Percentiles rank a stretch among this genome's conserved stretches.
phyloP scores from a whole-genome alignment of 176 grass and related monocot genomes.

The Paspalum vaginatum region DNA sequence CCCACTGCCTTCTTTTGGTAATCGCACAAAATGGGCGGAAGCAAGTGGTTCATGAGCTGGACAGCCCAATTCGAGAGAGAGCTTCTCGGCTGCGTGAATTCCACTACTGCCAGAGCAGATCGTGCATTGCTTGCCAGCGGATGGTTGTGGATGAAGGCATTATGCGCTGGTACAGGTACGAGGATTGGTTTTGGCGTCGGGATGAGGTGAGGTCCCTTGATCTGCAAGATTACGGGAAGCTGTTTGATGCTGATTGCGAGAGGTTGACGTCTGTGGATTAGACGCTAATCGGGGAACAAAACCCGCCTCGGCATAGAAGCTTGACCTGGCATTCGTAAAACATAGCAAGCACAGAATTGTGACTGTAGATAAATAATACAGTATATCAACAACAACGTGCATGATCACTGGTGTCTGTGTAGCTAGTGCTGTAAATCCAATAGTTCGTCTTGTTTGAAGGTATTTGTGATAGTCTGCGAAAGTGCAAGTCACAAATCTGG shows the following conservation, averaged over 20 bases:
- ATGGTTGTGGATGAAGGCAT: slow-evolving; percentile 88
- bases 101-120: slow-evolving; percentile 68
- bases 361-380: slow-evolving; percentile 43
- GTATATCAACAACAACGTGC: slow-evolving; percentile 20
- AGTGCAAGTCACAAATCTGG: background rate
- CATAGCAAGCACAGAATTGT: slow-evolving; percentile 34
- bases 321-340: slow-evolving; percentile 34
- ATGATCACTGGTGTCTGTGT: slow-evolving; percentile 35
- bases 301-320: slow-evolving; percentile 34
- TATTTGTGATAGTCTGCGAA: slow-evolving; percentile 22
- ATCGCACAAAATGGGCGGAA: slow-evolving; percentile 50
- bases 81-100: slow-evolving; percentile 72
- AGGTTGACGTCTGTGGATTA: slow-evolving; percentile 63
- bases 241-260: slow-evolving; percentile 80
- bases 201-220: slow-evolving; percentile 90
- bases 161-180: slow-evolving; percentile 95
- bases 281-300: slow-evolving; percentile 33
- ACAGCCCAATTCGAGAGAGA: slow-evolving; percentile 49
- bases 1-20: slow-evolving; percentile 78
- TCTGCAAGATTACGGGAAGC: slow-evolving; percentile 71
- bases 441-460: slow-evolving; percentile 38
- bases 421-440: slow-evolving; percentile 50
- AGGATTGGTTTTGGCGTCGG: slow-evolving; percentile 84
- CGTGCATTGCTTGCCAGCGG: slow-evolving; percentile 72
- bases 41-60: slow-evolving; percentile 69